Percentiles rank a stretch among this genome's conserved stretches.
These are phyloP conservation scores for Miscanthus lutarioriparius DNA, from an alignment of 176 grass and related monocot genomes.

Conservation along the genomic window DNA sequence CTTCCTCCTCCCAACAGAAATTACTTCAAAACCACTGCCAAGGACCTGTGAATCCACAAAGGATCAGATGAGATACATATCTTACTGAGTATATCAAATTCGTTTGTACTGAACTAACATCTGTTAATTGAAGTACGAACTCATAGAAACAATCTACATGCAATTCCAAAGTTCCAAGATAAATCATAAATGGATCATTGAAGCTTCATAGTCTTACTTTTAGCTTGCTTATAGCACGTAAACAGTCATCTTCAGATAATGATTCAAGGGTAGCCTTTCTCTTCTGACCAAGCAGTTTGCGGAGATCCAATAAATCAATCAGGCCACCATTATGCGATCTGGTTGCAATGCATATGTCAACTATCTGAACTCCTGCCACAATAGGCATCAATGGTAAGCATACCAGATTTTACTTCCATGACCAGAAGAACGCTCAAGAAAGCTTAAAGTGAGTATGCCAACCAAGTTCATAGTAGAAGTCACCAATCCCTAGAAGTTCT, in stretches of 20 bases:
- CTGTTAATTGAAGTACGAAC: not conserved
- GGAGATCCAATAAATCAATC: conserved; percentile 86
- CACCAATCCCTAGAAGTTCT: conserved; percentile 90
- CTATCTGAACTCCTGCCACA: conserved; percentile 88
- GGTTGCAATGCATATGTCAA: conserved; percentile 95
- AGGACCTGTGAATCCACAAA: conserved; percentile 64
- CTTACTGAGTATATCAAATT: conserved; percentile 2
- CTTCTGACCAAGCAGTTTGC: conserved; percentile 68
- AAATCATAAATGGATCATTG: not conserved
- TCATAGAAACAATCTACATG: not conserved
- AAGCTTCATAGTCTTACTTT: conserved; percentile 58
- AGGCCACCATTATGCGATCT: conserved; percentile 85
- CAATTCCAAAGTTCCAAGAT: conserved; percentile 8
- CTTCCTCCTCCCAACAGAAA: conserved; percentile 84
- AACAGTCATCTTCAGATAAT: conserved; percentile 89
- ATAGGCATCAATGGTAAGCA: conserved; percentile 22
- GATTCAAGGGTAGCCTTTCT: conserved; percentile 67
- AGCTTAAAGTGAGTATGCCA: conserved; percentile 33
- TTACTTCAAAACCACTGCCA: conserved; percentile 98
- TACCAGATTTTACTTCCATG: conserved; percentile 3
- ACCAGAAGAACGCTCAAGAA: not conserved
- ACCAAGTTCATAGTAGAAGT: conserved; percentile 98
- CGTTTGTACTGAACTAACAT: not conserved
- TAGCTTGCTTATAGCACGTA: conserved; percentile 95
- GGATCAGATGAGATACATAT: not conserved